Evolutionary conservation across 768 basidiomycete species (phyloP).

Genomic region (Mycena belliarum): DNA sequence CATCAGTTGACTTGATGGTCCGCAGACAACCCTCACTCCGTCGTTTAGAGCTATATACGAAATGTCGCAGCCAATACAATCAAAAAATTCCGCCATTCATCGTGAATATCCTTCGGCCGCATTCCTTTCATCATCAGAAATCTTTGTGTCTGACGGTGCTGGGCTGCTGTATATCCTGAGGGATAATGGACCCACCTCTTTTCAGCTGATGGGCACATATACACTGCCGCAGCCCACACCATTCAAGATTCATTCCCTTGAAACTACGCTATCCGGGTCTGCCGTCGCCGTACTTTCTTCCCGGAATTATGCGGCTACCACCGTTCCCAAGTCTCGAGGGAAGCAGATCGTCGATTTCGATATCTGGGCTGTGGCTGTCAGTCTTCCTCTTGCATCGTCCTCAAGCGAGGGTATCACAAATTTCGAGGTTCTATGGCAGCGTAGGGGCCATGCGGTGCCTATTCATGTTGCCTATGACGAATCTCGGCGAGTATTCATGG

Average conservation of each 20-base stretch:
- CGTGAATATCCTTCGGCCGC: conserved; percentile 75
- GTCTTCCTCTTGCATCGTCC: conserved; percentile 40
- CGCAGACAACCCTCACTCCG: conserved; percentile 51
- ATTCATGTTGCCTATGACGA: conserved; percentile 52
- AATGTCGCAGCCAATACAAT: conserved; percentile 54
- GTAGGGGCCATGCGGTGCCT: conserved; percentile 72
- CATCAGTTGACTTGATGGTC: neutral
- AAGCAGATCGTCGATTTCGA: conserved; percentile 52
- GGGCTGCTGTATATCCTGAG: conserved; percentile 66
- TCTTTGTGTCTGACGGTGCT: conserved; percentile 68
- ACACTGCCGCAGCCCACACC: conserved; percentile 46
- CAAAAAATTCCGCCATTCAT: conserved; percentile 42
- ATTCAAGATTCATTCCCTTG: conserved; percentile 45
- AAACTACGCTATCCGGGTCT: conserved; percentile 37
- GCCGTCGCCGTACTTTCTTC: conserved; percentile 62
- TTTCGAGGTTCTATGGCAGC: conserved; percentile 67
- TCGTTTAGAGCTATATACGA: conserved; percentile 59
- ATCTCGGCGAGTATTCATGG: conserved; percentile 47
- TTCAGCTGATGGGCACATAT: conserved; percentile 53
- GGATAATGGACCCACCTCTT: conserved; percentile 38
- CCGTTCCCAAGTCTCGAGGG: conserved; percentile 14
- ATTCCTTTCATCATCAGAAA: conserved; percentile 50
- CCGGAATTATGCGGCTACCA: conserved; percentile 41
- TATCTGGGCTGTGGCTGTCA: conserved; percentile 60
- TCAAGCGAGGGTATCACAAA: conserved; percentile 31